These are phyloP conservation scores for Tulasnella sp. DNA, from an alignment of 768 basidiomycete species.

Conservation along the genomic window DNA sequence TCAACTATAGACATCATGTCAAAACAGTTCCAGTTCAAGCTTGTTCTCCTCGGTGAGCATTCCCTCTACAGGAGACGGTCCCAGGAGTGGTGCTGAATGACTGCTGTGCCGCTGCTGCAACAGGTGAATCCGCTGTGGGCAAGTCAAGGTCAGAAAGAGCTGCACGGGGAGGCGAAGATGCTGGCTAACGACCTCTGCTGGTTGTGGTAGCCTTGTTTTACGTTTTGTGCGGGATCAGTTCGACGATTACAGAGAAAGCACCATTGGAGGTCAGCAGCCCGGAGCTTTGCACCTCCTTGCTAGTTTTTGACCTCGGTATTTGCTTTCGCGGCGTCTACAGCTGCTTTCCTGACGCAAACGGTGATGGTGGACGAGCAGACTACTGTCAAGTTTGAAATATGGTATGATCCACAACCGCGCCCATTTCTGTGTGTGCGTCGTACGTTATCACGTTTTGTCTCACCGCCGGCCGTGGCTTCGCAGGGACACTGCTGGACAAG, in stretches of 20 bases:
- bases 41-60: slow-evolving; percentile 82
- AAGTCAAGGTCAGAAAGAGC: slow-evolving; percentile 72
- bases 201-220: slow-evolving; percentile 68
- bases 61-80: neutral
- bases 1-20: slow-evolving; percentile 56
- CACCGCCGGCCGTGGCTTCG: neutral
- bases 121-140: slow-evolving; percentile 96
- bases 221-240: slow-evolving; percentile 97
- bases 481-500: slow-evolving; percentile 95
- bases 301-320: slow-evolving; percentile 15
- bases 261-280: slow-evolving; percentile 62
- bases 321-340: slow-evolving; percentile 41
- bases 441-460: slow-evolving; percentile 20
- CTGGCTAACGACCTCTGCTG: slow-evolving; percentile 2
- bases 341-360: slow-evolving; percentile 98
- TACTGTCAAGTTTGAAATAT: slow-evolving; percentile 97
- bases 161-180: neutral
- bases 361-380: slow-evolving; percentile 84
- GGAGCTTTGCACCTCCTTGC: neutral
- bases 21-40: slow-evolving; percentile 91
- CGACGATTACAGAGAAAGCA: slow-evolving; percentile 92
- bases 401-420: slow-evolving; percentile 48
- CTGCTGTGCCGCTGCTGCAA: neutral
- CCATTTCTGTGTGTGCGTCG: neutral
- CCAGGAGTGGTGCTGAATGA: neutral